Conservation (phyloP, 495 filamentous ascomycete genomes). For the Podospora bellae-mahoneyi region DNA sequence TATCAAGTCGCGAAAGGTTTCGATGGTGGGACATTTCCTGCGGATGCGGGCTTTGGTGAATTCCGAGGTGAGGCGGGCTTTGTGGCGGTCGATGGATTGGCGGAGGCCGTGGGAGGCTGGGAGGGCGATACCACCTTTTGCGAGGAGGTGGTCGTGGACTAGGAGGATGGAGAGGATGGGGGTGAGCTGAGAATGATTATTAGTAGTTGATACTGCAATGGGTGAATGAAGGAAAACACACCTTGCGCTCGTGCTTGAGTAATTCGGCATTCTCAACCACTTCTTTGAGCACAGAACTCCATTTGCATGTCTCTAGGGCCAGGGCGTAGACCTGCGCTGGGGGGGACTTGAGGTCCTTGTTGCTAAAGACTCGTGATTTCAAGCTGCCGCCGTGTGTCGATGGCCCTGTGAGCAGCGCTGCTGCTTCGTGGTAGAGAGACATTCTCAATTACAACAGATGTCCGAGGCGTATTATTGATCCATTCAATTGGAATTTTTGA, state of each 20-base stretch:
- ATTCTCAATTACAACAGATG: conserved; percentile 33
- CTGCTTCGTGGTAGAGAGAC: conserved; percentile 95
- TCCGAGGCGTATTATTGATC: background rate
- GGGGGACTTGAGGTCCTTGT: conserved; percentile 65
- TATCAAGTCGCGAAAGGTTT: conserved; percentile 58
- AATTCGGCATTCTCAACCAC: conserved; percentile 75
- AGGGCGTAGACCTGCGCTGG: conserved; percentile 84
- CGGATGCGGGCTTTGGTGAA: conserved; percentile 74
- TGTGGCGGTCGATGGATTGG: conserved; percentile 71
- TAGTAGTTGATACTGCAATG: background rate
- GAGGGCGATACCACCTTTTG: conserved; percentile 74
- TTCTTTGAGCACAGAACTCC: conserved; percentile 79
- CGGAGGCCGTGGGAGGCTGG: conserved; percentile 73
- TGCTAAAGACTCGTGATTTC: conserved; percentile 74
- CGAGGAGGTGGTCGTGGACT: conserved; percentile 78
- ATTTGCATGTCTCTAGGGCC: conserved; percentile 80
- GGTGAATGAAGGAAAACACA: conserved; percentile 30
- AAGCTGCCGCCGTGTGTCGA: conserved; percentile 67
- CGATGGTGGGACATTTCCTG: conserved; percentile 60
- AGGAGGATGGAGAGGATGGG: conserved; percentile 78
- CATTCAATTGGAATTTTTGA: background rate
- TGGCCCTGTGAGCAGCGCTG: conserved; percentile 61
- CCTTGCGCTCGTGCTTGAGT: conserved; percentile 75
- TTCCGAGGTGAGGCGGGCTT: conserved; percentile 73
- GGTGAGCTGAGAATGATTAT: conserved; percentile 57